Percentiles rank a stretch among this genome's conserved stretches.
Conservation (phyloP, 345 rosid genomes). For the Citrus inodora region DNA sequence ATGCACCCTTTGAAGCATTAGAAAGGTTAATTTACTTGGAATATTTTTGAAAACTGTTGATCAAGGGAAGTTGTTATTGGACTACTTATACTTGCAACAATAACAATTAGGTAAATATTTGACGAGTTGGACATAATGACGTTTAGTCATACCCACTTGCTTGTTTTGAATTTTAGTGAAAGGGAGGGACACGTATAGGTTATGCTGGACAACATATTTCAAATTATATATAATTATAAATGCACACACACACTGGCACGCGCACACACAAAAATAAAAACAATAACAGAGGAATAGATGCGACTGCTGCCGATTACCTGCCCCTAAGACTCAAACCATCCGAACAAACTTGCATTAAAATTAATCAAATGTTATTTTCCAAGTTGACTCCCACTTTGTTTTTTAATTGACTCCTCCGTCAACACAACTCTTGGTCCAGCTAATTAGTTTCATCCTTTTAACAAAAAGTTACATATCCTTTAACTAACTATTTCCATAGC, state of each 20-base stretch:
- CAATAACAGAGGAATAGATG: not conserved
- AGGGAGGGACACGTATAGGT: not conserved
- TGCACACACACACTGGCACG: no score
- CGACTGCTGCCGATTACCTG: not conserved
- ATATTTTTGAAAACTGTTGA: not conserved
- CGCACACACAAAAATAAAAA: not conserved
- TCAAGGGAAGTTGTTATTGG: not conserved
- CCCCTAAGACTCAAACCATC: not conserved
- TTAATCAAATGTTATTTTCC: not conserved
- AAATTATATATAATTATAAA: not conserved
- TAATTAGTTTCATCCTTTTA: not conserved
- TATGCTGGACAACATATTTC: not conserved
- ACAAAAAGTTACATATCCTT: not conserved
- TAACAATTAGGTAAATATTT: not conserved
- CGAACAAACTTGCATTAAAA: conserved; percentile 1
- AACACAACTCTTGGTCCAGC: not conserved
- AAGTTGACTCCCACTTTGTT: conserved; percentile 3
- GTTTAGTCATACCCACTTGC: conserved; percentile 2
- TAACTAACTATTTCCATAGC: no score
- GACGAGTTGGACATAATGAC: not conserved
- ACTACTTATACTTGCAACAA: not conserved
- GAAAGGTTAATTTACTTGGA: not conserved
- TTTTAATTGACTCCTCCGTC: conserved; percentile 17
- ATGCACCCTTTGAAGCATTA: not conserved
- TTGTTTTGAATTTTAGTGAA: not conserved